phyloP scores from a whole-genome alignment of 2,329 filamentous ascomycete genomes.

The Botrytis deweyae region DNA sequence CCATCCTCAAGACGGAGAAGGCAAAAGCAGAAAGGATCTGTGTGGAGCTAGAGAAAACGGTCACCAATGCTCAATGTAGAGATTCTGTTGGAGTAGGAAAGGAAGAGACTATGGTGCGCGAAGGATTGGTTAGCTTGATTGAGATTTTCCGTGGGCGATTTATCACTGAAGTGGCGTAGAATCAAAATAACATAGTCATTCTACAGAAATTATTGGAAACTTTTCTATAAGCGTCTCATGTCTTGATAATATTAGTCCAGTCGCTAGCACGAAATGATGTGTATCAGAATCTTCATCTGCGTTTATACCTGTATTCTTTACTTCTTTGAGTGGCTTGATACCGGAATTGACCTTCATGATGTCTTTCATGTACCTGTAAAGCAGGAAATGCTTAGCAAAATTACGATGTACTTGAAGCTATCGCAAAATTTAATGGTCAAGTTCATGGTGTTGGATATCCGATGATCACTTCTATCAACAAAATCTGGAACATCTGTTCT shows the following conservation, averaged over 20 bases:
- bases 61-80: not conserved
- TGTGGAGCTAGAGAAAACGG: not conserved
- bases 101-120: not conserved
- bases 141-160: not conserved
- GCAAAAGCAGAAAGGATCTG: not conserved
- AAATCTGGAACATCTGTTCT: not conserved
- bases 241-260: not conserved
- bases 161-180: not conserved
- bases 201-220: not conserved
- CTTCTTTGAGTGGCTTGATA: not conserved
- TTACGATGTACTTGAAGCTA: not conserved
- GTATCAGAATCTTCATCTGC: not conserved
- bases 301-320: not conserved
- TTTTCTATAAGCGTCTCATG: not conserved
- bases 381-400: not conserved
- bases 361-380: not conserved
- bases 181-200: not conserved
- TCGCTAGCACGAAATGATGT: not conserved
- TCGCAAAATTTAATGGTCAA: not conserved
- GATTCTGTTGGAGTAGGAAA: not conserved
- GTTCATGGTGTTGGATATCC: not conserved
- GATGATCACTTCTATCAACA: not conserved
- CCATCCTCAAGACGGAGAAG: not conserved
- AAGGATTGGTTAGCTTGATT: not conserved
- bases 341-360: not conserved